Conservation (phyloP, 441 rosid species). For the Biscutella laevigata region DNA sequence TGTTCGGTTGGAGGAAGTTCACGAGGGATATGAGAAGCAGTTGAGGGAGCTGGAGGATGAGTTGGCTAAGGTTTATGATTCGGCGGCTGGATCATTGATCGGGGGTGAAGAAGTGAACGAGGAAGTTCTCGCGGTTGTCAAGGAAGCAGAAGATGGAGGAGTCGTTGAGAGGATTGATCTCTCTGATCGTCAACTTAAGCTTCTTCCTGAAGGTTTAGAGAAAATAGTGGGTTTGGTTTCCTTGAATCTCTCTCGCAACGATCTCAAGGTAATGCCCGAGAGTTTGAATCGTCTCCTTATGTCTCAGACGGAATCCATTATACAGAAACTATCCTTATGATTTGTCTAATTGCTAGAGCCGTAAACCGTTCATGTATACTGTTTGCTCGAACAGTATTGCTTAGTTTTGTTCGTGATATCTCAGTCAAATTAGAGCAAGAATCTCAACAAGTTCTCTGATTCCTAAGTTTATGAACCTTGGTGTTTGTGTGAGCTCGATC, state of each 20-base stretch:
- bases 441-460: too few relatives aligned
- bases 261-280: constrained; percentile 43
- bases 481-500: background rate
- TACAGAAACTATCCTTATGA: too few relatives aligned
- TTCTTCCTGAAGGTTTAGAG: constrained; percentile 70
- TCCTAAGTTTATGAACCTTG: background rate
- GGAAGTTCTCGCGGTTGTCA: constrained; percentile 46
- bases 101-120: constrained; percentile 33
- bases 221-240: constrained; percentile 39
- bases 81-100: constrained; percentile 26
- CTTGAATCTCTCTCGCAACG: constrained; percentile 58
- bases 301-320: too few relatives aligned
- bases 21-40: constrained; percentile 52
- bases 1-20: constrained; percentile 66
- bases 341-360: too few relatives aligned
- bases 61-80: constrained; percentile 51
- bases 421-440: too few relatives aligned
- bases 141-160: constrained; percentile 33
- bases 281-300: background rate
- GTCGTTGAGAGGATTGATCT: constrained; percentile 52
- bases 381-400: too few relatives aligned
- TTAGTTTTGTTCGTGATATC: too few relatives aligned
- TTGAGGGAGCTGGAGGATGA: constrained; percentile 57
- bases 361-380: too few relatives aligned
- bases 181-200: constrained; percentile 41